These are phyloP conservation scores for Schizophyllum amplum DNA, from an alignment of 1,284 basidiomycete genomes.

Conservation along the genomic window DNA sequence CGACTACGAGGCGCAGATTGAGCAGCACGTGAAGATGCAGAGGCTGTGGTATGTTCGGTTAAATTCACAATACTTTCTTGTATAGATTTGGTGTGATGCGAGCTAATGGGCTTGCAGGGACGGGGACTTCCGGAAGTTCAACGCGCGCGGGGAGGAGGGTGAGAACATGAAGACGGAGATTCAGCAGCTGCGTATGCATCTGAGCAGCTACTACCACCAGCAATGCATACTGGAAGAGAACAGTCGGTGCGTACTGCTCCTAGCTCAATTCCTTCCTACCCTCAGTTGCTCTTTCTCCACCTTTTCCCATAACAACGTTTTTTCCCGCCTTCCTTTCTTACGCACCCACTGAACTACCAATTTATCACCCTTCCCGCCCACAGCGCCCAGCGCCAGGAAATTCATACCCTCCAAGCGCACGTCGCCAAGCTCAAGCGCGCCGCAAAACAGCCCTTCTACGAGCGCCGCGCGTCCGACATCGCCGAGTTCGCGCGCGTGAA, in stretches of 20 bases:
- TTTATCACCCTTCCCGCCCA: slow-evolving; percentile 11
- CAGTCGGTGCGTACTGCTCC: slow-evolving; percentile 35
- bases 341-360: too few relatives aligned
- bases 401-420: slow-evolving; percentile 50
- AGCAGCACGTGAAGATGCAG: slow-evolving; percentile 62
- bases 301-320: slow-evolving; percentile 1
- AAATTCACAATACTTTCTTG: background rate
- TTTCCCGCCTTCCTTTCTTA: too few relatives aligned
- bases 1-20: slow-evolving; percentile 68
- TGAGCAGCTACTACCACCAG: slow-evolving; percentile 47
- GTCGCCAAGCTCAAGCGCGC: slow-evolving; percentile 27
- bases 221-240: slow-evolving; percentile 43
- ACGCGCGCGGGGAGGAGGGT: slow-evolving; percentile 52
- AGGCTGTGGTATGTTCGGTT: slow-evolving; percentile 49
- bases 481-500: slow-evolving; percentile 34
- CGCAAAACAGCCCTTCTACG: slow-evolving; percentile 14
- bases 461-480: slow-evolving; percentile 23
- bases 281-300: slow-evolving; percentile 1
- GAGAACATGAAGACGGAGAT: slow-evolving; percentile 44
- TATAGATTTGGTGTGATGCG: background rate
- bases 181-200: slow-evolving; percentile 53
- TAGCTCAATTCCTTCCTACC: background rate
- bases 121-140: slow-evolving; percentile 61
- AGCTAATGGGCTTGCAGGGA: slow-evolving; percentile 52
- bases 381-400: slow-evolving; percentile 47